phyloP scores from a whole-genome alignment of 345 rosid genomes.

The Brassica cretica region DNA sequence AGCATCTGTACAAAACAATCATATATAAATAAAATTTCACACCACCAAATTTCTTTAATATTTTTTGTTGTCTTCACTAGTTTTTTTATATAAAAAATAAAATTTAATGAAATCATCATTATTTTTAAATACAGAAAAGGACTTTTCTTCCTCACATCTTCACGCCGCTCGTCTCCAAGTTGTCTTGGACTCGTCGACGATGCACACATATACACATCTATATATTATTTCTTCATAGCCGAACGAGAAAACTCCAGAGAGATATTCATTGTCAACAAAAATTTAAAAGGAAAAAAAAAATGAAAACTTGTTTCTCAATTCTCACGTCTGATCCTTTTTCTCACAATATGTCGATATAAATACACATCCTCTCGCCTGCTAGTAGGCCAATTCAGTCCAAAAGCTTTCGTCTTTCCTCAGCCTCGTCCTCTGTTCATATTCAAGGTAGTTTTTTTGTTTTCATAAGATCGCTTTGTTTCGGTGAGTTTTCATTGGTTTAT shows the following conservation, averaged over 20 bases:
- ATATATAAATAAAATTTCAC: neutral
- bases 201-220: neutral
- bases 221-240: slow-evolving; percentile 23
- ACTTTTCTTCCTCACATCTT: slow-evolving; percentile 33
- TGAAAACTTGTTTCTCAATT: slow-evolving; percentile 24
- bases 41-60: neutral
- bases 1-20: neutral
- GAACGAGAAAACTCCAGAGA: slow-evolving; percentile 32
- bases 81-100: neutral
- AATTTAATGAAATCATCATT: neutral
- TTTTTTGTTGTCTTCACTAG: neutral
- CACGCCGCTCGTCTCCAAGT: slow-evolving; percentile 44
- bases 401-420: slow-evolving; percentile 28
- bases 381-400: slow-evolving; percentile 23
- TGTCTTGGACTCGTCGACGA: slow-evolving; percentile 41
- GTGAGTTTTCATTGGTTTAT: neutral
- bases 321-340: neutral
- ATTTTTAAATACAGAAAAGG: neutral
- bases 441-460: slow-evolving; percentile 20
- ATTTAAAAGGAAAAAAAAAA: neutral
- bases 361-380: slow-evolving; percentile 14
- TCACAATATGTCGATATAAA: slow-evolving; percentile 7
- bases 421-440: slow-evolving; percentile 22
- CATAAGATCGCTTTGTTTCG: slow-evolving; percentile 17
- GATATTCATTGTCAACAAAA: slow-evolving; percentile 6